Base-by-base conservation (phyloP, 352 stramenopile species). In the Phytophthora vignae region DNA sequence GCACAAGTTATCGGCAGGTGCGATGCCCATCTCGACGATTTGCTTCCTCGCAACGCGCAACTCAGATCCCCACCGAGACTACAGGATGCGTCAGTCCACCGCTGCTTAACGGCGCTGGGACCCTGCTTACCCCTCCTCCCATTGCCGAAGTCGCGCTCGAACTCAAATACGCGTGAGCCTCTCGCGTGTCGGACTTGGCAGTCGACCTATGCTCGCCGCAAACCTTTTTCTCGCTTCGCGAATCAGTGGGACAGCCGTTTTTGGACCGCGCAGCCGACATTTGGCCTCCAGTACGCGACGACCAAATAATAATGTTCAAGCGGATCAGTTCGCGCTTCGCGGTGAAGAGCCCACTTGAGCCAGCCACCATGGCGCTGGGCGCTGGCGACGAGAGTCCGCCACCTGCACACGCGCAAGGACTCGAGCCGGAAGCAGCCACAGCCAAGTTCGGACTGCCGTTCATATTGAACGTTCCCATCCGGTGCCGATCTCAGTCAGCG, bases 371-470 rank as follows among this genome's bases (percentile, higher is more conserved):
- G 46, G 46, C 27, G 46, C 46, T 53, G 42, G 15, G 14, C 40
- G 15, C 40, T 48, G 40, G 40, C 40, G 12, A 19, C 40, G 40
- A 48, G 40, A 48, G 12, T 14, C 14, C 17, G n/a, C 46, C 10
- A 53, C 8, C n/a, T 15, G n/a, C 46, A n/a, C 8, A 22, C 46
- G 46, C 46, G 5, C 4, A 12, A 48, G 40, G 40, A 14, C 12
- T 48, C 40, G 40, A 48, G 8, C 46, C 17, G 12, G 46, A 15
- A 22, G 46, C n/a, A 27, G 15, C 44, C 15, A 17, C 44, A 0
- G 17, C 46, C 46, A 55, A 77, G 58, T 66, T 77, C 44, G 69
- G 66, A 3, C 59, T 73, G 29, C 58, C 64, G 14, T 77, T 73
- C 54, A 77, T 77, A 46, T 55, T 77, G n/a, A 73, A 69, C 40